A percentile compares a stretch with the other conserved stretches of the same genome.
phyloP scores from a whole-genome alignment of 225 moss, liverwort and hornwort species.

The Neckera pumila region DNA sequence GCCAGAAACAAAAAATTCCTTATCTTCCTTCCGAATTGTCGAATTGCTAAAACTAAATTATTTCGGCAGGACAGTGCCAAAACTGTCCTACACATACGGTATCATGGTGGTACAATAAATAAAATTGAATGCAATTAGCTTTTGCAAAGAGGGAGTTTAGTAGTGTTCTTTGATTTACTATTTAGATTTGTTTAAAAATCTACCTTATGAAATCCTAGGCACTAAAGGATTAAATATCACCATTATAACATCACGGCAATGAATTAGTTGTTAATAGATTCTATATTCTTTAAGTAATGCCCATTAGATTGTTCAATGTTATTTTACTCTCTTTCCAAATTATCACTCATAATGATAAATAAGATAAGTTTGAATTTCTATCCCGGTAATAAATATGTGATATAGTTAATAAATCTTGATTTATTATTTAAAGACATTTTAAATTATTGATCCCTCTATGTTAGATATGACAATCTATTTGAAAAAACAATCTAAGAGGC shows the following conservation, averaged over 20 bases:
- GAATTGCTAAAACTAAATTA: too few species aligned
- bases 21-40: too few species aligned
- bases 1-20: too few species aligned
- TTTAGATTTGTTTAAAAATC: too few species aligned
- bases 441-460: neutral
- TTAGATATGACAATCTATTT: neutral
- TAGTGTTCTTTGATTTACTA: too few species aligned
- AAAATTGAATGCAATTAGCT: neutral
- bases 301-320: neutral
- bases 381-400: too few species aligned
- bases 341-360: neutral
- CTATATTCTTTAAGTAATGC: too few species aligned
- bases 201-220: fast-evolving
- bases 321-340: too few species aligned
- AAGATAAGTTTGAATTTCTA: neutral
- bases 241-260: neutral
- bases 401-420: neutral
- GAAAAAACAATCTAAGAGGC: neutral
- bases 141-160: neutral
- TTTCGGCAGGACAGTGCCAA: too few species aligned
- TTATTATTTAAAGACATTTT: neutral
- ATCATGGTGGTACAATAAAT: neutral
- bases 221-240: neutral
- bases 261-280: neutral
- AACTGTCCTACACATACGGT: too few species aligned